phyloP scores from a whole-genome alignment of 2,329 filamentous ascomycete species.

The Aureobasidium sp. region DNA sequence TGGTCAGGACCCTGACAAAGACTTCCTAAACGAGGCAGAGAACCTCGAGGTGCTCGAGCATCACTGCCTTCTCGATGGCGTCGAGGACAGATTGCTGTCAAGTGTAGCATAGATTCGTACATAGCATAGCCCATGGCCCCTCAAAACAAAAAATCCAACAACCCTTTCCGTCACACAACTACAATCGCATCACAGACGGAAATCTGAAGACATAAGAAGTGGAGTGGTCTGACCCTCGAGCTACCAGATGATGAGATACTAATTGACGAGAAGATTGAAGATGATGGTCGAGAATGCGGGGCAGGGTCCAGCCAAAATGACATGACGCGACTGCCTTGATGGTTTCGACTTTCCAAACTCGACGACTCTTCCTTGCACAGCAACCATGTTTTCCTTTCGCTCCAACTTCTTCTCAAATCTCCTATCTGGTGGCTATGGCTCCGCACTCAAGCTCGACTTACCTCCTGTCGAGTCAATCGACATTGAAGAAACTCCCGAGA shows the following conservation, averaged over 20 bases:
- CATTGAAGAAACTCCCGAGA: conserved; percentile 73
- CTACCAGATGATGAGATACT: no score
- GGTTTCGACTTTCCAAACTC: background rate
- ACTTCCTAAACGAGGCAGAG: conserved; percentile 87
- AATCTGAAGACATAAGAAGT: no score
- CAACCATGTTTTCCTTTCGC: conserved; percentile 18
- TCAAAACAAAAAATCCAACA: no score
- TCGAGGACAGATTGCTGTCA: conserved; percentile 73
- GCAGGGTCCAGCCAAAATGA: conserved; percentile 10
- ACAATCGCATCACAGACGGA: no score
- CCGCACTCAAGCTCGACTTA: conserved; percentile 38
- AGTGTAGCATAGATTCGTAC: conserved; percentile 23
- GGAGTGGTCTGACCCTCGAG: no score
- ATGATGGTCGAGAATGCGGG: conserved; percentile 9
- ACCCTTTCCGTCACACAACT: no score
- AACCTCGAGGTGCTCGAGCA: conserved; percentile 94
- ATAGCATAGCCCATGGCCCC: background rate
- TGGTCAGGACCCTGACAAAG: conserved; percentile 82
- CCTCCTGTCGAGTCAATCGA: conserved; percentile 66
- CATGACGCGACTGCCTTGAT: conserved; percentile 10
- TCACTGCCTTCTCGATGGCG: conserved; percentile 79
- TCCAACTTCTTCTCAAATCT: conserved; percentile 11
- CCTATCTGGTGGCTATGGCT: background rate
- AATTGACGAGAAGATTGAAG: background rate
- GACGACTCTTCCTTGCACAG: background rate